Evolutionary conservation across 306 rosid genomes (phyloP).

Genomic region (Vigna reflexopilosa): DNA sequence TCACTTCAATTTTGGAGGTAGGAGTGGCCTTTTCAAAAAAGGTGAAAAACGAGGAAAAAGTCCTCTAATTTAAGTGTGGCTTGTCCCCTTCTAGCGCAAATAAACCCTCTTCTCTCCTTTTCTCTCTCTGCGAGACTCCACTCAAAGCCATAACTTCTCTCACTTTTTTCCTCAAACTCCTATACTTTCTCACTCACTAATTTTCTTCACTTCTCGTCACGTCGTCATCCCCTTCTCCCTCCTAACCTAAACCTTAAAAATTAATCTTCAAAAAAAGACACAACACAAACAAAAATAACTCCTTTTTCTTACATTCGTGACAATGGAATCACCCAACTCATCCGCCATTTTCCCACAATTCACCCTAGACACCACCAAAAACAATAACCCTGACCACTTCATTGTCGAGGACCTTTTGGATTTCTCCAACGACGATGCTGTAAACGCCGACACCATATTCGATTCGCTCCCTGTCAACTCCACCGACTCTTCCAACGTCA

Average conservation of each 20-base stretch:
- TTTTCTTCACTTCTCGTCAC: slow-evolving; percentile 1
- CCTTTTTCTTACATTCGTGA: neutral
- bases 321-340: slow-evolving; percentile 60
- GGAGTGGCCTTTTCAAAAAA: neutral
- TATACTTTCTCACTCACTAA: slow-evolving; percentile 48
- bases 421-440: slow-evolving; percentile 67
- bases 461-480: slow-evolving; percentile 42
- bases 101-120: slow-evolving; percentile 51
- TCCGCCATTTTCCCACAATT: slow-evolving; percentile 50
- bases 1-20: neutral
- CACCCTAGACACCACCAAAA: slow-evolving; percentile 48
- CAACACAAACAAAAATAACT: neutral
- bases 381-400: slow-evolving; percentile 54
- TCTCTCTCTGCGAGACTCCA: slow-evolving; percentile 43
- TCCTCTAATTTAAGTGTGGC: slow-evolving; percentile 56
- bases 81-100: slow-evolving; percentile 76
- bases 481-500: slow-evolving; percentile 56
- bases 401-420: slow-evolving; percentile 80
- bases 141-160: slow-evolving; percentile 47
- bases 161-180: slow-evolving; percentile 40
- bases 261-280: slow-evolving; percentile 26
- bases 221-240: neutral
- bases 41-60: neutral
- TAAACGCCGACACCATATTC: slow-evolving; percentile 43
- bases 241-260: neutral